Base-by-base conservation (phyloP, 176 grass and related monocot genomes). In the Avena insularis region DNA sequence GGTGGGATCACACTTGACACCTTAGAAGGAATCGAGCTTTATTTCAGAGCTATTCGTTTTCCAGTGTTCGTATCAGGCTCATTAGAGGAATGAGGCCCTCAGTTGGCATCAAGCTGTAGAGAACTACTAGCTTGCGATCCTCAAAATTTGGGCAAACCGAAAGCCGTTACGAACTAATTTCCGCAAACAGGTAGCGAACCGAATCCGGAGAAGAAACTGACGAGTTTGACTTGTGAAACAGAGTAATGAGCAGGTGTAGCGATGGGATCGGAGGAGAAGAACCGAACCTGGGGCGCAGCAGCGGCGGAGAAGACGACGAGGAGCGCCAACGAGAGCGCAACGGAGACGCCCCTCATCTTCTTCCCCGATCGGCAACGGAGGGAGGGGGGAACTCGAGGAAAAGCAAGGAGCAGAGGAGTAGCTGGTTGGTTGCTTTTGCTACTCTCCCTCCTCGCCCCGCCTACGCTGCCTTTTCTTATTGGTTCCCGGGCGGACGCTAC, bases 381-480 rank as follows among this genome's bases (percentile, higher is more conserved):
- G 3, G 53, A 48, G 8, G 46, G 43, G 20, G 11, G 61, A 65
- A 11, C 61, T 64, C 21, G 70, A 27, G 2, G 71, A 47, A 12
- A 54, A 54, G 73, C 21, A 76, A 72, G 10, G 8, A 51, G 67
- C 72, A 19, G 49, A 11, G 49, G 49, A 19, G 74, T 77, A 17
- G 73, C 72, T 75, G 23, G 20, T 45, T 75, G 12, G 47, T 77
- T 11, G 74, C 49, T 77, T 77, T 55, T 55, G 74, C 50, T 77
- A 19, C 49, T 77, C 74, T 40, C 16, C 2, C 74, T 77, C 49
- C 27, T 55, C 14, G 49, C 49, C 49, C 15, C 25, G 53, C 53
- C 15, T 17, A 76, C 47, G 23, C 47, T 12, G 3, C 23, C 36
- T 8, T 53, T 53, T 17, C 19, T 17, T 23, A 25, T 46, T 14